These are phyloP conservation scores for Fusarium nurragi DNA, from an alignment of 2,329 filamentous ascomycete species.

Conservation along the genomic window DNA sequence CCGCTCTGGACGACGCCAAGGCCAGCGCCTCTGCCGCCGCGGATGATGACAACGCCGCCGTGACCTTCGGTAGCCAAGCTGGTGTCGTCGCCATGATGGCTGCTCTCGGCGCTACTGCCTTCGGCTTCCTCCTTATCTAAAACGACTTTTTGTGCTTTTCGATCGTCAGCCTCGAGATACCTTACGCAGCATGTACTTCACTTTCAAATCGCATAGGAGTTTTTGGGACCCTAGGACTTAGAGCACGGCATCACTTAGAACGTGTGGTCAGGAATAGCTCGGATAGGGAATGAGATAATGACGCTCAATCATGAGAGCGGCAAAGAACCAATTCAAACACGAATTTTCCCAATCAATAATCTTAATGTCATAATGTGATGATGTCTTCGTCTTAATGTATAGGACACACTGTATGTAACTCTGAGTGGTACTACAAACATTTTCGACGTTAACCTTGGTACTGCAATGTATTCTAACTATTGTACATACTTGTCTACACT, in stretches of 20 bases:
- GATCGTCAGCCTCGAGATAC: slow-evolving; percentile 10
- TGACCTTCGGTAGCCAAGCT: slow-evolving; percentile 15
- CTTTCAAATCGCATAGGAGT: slow-evolving; percentile 21
- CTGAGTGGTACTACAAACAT: neutral
- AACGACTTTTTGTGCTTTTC: neutral
- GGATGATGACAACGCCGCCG: slow-evolving; percentile 32
- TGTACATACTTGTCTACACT: slow-evolving; percentile 6
- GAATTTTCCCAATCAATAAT: neutral
- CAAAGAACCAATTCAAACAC: slow-evolving; percentile 3
- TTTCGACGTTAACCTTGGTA: neutral
- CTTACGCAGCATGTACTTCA: slow-evolving; percentile 13
- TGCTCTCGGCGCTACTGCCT: slow-evolving; percentile 40
- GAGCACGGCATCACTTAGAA: slow-evolving; percentile 12
- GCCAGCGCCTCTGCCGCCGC: slow-evolving; percentile 14
- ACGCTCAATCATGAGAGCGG: slow-evolving; percentile 15
- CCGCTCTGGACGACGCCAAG: slow-evolving; percentile 18
- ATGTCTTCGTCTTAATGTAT: too few relatives aligned
- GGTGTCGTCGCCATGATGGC: slow-evolving; percentile 32
- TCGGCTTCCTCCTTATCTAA: slow-evolving; percentile 40
- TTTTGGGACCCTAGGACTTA: slow-evolving; percentile 17
- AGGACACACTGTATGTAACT: too few relatives aligned
- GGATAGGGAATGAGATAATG: slow-evolving; percentile 3
- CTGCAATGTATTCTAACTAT: slow-evolving; percentile 7
- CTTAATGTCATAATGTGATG: neutral
- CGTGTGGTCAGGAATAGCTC: slow-evolving; percentile 14